These are phyloP conservation scores for Aphanomyces stellatus DNA, from an alignment of 352 stramenopile genomes.

Conservation along the genomic window DNA sequence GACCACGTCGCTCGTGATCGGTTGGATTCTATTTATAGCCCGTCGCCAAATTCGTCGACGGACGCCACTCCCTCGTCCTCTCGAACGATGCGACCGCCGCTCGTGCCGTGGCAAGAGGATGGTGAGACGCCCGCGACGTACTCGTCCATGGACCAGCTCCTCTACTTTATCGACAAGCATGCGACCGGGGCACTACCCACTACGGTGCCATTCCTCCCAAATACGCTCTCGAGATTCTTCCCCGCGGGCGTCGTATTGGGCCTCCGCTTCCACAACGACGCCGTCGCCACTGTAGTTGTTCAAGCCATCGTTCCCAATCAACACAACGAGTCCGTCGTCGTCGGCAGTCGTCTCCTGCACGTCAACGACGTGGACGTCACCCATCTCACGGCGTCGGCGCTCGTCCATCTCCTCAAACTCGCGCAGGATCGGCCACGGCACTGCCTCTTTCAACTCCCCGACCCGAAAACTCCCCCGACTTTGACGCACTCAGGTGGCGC, in stretches of 20 bases:
- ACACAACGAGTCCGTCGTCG: background rate
- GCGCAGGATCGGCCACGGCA: background rate
- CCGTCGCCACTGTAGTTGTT: background rate
- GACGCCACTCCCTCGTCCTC: background rate
- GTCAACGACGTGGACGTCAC: background rate
- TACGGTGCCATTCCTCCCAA: background rate
- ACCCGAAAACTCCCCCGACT: background rate
- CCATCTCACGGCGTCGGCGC: background rate
- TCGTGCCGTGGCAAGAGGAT: background rate
- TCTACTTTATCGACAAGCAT: constrained; percentile 8
- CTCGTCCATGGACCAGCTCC: background rate
- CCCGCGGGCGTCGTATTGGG: background rate
- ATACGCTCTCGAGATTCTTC: background rate
- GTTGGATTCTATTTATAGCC: too few species aligned
- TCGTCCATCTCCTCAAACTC: background rate
- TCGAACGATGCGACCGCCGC: background rate
- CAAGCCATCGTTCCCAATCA: background rate
- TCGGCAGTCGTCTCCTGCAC: background rate
- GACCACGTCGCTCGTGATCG: too few species aligned
- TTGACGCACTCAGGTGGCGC: background rate
- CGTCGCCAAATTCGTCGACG: background rate
- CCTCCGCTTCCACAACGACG: background rate
- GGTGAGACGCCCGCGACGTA: background rate
- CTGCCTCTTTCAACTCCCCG: background rate
- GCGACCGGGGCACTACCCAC: background rate